Evolutionary conservation across 2,329 filamentous ascomycete genomes (phyloP).

Genomic region (Coniochaeta sp.): DNA sequence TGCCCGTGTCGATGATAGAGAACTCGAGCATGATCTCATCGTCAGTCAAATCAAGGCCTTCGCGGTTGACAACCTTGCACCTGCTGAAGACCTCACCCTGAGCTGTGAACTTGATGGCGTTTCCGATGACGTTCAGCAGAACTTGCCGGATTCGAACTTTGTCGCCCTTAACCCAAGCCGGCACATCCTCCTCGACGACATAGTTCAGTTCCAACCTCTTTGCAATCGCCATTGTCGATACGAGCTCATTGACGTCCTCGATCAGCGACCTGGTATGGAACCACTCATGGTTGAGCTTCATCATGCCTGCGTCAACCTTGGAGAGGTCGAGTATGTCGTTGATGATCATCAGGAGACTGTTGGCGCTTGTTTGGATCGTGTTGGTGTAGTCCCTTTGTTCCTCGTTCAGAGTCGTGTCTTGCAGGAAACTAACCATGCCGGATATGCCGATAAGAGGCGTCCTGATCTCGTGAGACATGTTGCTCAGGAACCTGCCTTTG

Average conservation of each 20-base stretch:
- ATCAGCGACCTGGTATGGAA: conserved; percentile 88
- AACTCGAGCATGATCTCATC: conserved; percentile 78
- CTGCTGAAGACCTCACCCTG: conserved; percentile 87
- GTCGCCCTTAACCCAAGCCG: conserved; percentile 90
- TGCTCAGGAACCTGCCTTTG: conserved; percentile 91
- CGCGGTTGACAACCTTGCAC: conserved; percentile 53
- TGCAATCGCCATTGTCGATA: conserved; percentile 89
- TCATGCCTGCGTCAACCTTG: conserved; percentile 95
- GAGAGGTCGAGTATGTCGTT: conserved; percentile 95
- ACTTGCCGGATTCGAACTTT: conserved; percentile 91
- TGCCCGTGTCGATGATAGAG: conserved; percentile 85
- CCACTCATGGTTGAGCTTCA: conserved; percentile 90
- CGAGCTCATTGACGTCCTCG: conserved; percentile 92
- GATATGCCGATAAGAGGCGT: conserved; percentile 94
- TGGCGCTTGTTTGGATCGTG: conserved; percentile 91
- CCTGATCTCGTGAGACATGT: conserved; percentile 97
- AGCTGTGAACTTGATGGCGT: conserved; percentile 94
- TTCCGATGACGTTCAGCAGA: conserved; percentile 89
- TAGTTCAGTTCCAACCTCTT: conserved; percentile 95
- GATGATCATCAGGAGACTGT: conserved; percentile 87
- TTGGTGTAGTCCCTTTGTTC: conserved; percentile 95
- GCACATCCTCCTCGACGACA: conserved; percentile 81
- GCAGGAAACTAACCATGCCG: conserved; percentile 91
- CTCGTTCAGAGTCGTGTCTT: conserved; percentile 79
- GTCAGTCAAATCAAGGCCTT: conserved; percentile 22